These are phyloP conservation scores for Pseudonectria buxi DNA, from an alignment of 2,329 filamentous ascomycete genomes.

Conservation along the genomic window DNA sequence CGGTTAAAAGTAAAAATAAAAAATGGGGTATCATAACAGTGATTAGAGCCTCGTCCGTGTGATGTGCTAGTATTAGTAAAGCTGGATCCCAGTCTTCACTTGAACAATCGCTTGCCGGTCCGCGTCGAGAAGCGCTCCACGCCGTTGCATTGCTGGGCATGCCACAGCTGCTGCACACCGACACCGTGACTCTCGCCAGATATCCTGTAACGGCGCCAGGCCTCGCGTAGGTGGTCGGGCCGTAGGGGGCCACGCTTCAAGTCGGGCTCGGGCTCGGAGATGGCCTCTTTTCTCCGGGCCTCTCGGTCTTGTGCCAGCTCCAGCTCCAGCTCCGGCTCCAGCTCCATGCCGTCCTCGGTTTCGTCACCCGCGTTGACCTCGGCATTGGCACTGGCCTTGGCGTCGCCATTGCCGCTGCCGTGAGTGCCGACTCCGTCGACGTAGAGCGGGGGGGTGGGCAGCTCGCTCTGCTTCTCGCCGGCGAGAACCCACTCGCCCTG, in stretches of 20 bases:
- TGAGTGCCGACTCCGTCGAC: too few relatives aligned
- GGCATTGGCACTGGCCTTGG: conserved; percentile 11
- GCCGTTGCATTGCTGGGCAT: conserved; percentile 52
- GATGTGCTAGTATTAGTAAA: conserved; percentile 2
- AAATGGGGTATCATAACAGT: too few relatives aligned
- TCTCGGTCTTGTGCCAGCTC: too few relatives aligned
- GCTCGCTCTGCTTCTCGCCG: conserved; percentile 50
- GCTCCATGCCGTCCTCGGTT: conserved; percentile 13
- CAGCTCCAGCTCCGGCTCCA: neutral
- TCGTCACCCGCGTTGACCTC: conserved; percentile 28
- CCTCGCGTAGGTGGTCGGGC: conserved; percentile 69
- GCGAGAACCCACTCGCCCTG: conserved; percentile 64
- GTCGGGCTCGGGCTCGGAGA: conserved; percentile 11
- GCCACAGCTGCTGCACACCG: conserved; percentile 54
- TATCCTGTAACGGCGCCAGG: conserved; percentile 60
- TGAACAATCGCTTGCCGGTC: conserved; percentile 48
- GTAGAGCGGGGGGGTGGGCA: conserved; percentile 37
- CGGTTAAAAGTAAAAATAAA: too few relatives aligned
- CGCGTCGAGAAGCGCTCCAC: conserved; percentile 52
- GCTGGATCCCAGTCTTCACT: conserved; percentile 25
- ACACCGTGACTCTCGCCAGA: conserved; percentile 57
- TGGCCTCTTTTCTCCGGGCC: too few relatives aligned
- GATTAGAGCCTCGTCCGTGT: neutral
- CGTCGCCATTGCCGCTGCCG: conserved; percentile 6
- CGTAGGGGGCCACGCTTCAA: conserved; percentile 52